These are phyloP conservation scores for Brassica rapa DNA, from an alignment of 345 rosid genomes.

Conservation along the genomic window DNA sequence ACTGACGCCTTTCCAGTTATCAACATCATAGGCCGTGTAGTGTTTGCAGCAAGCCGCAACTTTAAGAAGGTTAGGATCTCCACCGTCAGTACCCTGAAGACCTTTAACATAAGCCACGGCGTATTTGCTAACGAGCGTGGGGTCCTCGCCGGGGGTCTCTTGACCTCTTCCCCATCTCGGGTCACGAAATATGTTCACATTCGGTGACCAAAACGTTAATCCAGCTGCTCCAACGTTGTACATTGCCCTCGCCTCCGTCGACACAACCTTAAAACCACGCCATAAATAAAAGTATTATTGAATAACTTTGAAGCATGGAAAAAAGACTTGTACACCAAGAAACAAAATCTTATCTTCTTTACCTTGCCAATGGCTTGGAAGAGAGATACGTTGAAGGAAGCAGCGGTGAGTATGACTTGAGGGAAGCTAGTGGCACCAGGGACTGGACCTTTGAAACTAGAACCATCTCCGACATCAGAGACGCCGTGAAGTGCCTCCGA, in stretches of 20 bases:
- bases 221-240: not conserved
- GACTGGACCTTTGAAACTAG: not conserved
- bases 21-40: slow-evolving; percentile 3
- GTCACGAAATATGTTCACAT: not conserved
- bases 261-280: not conserved
- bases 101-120: not conserved
- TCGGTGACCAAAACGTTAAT: not conserved
- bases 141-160: not conserved
- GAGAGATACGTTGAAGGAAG: not conserved
- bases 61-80: not conserved
- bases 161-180: not conserved
- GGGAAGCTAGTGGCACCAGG: slow-evolving; percentile 1
- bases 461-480: not conserved
- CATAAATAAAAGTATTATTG: not conserved
- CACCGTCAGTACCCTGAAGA: not conserved
- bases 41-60: not conserved
- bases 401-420: not conserved
- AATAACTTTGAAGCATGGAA: not conserved
- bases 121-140: not conserved
- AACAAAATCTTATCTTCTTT: not conserved
- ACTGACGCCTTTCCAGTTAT: not conserved
- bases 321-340: not conserved
- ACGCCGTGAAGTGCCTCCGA: not conserved
- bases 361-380: not conserved
- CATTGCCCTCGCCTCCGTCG: slow-evolving; percentile 5